A percentile compares a stretch with the other conserved stretches of the same genome.
These are phyloP conservation scores for Huntiella decipiens DNA, from an alignment of 2,329 filamentous ascomycete genomes.

Conservation along the genomic window DNA sequence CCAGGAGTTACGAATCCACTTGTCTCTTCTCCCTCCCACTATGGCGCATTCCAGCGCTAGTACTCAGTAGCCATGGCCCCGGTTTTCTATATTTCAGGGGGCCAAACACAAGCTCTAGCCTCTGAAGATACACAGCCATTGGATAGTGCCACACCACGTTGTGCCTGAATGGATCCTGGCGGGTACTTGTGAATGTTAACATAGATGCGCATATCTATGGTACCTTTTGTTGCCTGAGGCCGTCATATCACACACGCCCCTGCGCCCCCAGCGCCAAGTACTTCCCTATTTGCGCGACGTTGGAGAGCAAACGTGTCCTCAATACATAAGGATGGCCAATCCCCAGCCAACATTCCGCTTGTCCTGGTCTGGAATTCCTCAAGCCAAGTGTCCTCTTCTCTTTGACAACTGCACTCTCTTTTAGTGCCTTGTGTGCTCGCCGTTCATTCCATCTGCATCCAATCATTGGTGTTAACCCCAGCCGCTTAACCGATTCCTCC, in stretches of 20 bases:
- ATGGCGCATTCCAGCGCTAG: too few species aligned
- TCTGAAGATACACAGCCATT: constrained; percentile 4
- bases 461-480: constrained; percentile 1
- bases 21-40: too few species aligned
- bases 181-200: constrained; percentile 6
- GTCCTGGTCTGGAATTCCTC: constrained; percentile 4
- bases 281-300: not conserved
- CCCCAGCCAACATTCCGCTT: constrained; percentile 1
- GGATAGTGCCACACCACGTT: not conserved
- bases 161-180: not conserved
- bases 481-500: not conserved
- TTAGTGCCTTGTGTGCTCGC: not conserved
- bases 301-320: constrained; percentile 11
- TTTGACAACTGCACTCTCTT: not conserved
- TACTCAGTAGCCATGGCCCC: too few species aligned
- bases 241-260: not conserved
- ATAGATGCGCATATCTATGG: not conserved
- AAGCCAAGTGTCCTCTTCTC: constrained; percentile 11
- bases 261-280: not conserved
- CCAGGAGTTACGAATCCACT: not conserved
- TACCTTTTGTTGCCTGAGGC: constrained; percentile 10
- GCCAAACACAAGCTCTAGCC: not conserved
- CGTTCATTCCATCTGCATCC: not conserved
- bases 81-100: constrained; percentile 7
- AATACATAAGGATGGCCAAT: constrained; percentile 12